Evolutionary conservation across 106 monocot genomes (phyloP), one percentile per base, ranked within the genome.

Genomic region (Acorus calamus): DNA sequence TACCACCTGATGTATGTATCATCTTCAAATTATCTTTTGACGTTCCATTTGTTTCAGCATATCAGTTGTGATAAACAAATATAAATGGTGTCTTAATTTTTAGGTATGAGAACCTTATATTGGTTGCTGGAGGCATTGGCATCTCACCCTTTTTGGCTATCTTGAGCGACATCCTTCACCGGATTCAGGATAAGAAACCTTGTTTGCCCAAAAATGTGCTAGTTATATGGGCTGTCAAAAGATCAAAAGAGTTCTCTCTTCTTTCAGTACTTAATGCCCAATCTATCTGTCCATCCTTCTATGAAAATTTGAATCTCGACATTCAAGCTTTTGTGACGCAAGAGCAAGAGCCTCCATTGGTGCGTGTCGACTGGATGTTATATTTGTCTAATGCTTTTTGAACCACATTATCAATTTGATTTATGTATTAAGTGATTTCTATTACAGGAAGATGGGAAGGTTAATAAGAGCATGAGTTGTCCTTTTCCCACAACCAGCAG

Each of bases 131-230:
- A 58, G 93, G 93, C 46, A 94, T 94, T 56, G 93, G 93, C 9
- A 84, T 94, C 52, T 94, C 93, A 65, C 93, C 93, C 6, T 94
- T 94, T 66, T 61, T 94, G 52, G 93, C 93, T n/a, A 78, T 94
- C 9, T 64, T 94, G 55, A 94, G 89, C 46, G 93, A 94, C 67
- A 75, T 94, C 28, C 60, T 89, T 51, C 93, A 86, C 67, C 71
- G 83, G 14, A 67, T 84, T 6, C 61, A 53, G 0, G 74, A 81
- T 49, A 73, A 63, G 8, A 89, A 73, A 46, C 69, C 79, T 3
- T 94, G 86, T 57, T 68, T 78, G 41, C 89, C 86, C 9, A 94
- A 77, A 67, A 89, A 89, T 61, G 69, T 94, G 44, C 68, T 89
- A 50, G 75, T 94, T 56, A 55, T 94, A 60, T 94, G 93, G 93